A percentile compares a stretch with the other conserved stretches of the same genome.
phyloP scores from a whole-genome alignment of 768 basidiomycete species.

The Mycena maculata region DNA sequence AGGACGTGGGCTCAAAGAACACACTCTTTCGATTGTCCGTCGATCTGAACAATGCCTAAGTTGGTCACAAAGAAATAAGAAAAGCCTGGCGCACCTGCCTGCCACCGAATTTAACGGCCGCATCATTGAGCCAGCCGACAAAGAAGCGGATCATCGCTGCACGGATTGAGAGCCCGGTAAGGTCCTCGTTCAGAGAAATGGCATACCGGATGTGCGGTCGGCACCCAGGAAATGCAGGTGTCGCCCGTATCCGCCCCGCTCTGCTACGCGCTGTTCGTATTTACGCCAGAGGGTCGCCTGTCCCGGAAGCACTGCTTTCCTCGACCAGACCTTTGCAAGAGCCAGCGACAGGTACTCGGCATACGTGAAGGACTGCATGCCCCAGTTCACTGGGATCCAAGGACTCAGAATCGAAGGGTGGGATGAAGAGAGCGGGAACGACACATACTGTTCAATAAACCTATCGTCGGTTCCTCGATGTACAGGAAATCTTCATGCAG shows the following conservation, averaged over 20 bases:
- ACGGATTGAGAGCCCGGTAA: not conserved
- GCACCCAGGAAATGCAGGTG: constrained; percentile 50
- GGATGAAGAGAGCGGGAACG: not conserved
- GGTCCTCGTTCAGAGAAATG: too few species aligned
- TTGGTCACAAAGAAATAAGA: not conserved
- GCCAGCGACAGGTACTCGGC: constrained; percentile 51
- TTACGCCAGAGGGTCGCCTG: constrained; percentile 46
- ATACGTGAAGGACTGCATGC: constrained; percentile 54
- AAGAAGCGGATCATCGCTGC: constrained; percentile 48
- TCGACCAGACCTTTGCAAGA: constrained; percentile 51
- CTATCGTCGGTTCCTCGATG: constrained; percentile 47
- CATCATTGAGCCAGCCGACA: constrained; percentile 53
- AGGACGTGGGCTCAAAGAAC: not conserved
- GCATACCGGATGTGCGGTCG: constrained; percentile 40
- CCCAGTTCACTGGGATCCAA: constrained; percentile 50
- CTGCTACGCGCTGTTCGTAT: constrained; percentile 44
- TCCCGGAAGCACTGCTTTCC: constrained; percentile 49
- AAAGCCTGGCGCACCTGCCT: constrained; percentile 40
- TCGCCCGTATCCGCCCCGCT: constrained; percentile 50
- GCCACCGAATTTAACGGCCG: constrained; percentile 52
- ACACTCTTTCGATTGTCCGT: constrained; percentile 24
- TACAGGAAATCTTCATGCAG: constrained; percentile 45
- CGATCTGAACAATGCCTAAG: constrained; percentile 13
- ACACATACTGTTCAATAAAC: constrained; percentile 36
- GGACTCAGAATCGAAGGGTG: not conserved